Percentiles rank a stretch among this genome's conserved stretches.
phyloP scores from a whole-genome alignment of 805 yeast species.

The Teunomyces aglyptinius region DNA sequence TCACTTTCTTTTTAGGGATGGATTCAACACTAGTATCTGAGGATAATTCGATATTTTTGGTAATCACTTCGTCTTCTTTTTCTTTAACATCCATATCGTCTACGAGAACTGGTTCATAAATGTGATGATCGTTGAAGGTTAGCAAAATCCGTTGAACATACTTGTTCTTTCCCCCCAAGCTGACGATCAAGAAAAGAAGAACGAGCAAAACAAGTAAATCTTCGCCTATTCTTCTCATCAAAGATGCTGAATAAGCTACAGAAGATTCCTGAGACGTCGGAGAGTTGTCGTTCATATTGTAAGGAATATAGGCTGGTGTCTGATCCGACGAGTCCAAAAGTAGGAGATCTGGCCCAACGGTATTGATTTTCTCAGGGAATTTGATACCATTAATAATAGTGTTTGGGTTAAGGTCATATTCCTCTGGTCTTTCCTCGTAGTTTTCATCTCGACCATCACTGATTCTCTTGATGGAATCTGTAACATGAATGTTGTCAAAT shows the following conservation, averaged over 20 bases:
- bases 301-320: constrained; percentile 2
- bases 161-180: constrained; percentile 26
- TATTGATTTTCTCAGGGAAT: constrained; percentile 19
- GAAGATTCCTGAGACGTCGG: background rate
- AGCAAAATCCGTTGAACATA: constrained; percentile 7
- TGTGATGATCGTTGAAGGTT: constrained; percentile 1
- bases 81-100: background rate
- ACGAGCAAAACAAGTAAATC: constrained; percentile 47
- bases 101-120: background rate
- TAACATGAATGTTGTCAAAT: constrained; percentile 14
- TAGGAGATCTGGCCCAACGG: constrained; percentile 9
- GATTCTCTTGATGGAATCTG: constrained; percentile 18
- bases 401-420: background rate
- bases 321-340: constrained; percentile 4
- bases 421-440: background rate
- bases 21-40: background rate
- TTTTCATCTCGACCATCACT: constrained; percentile 19
- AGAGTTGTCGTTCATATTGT: background rate
- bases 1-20: constrained; percentile 16
- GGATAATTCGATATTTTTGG: background rate
- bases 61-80: background rate
- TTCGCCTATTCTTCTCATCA: constrained; percentile 32
- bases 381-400: constrained; percentile 36
- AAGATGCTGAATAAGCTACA: background rate
- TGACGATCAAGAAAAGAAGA: constrained; percentile 33